Percentiles rank a stretch among this genome's conserved stretches.
phyloP scores from a whole-genome alignment of 805 yeast species.

The Danielia reshetovae region DNA sequence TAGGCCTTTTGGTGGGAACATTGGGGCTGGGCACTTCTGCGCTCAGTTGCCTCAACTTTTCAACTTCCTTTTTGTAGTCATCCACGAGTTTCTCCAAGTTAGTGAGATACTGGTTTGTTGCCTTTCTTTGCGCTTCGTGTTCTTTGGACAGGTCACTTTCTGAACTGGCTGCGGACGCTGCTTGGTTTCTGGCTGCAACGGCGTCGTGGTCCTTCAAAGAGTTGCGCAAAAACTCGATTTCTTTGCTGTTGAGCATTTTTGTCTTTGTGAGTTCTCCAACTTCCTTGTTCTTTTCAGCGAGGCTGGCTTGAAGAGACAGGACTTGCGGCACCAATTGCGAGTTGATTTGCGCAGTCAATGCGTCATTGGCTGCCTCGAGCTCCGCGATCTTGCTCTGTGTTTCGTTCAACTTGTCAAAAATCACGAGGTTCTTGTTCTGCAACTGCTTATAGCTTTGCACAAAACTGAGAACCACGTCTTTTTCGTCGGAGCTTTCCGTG shows the following conservation, averaged over 20 bases:
- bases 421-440: slow-evolving; percentile 28
- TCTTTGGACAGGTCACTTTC: slow-evolving; percentile 17
- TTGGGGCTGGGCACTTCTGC: slow-evolving; percentile 6
- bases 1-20: slow-evolving; percentile 26
- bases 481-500: slow-evolving; percentile 7
- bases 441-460: slow-evolving; percentile 35
- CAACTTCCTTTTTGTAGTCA: slow-evolving; percentile 51
- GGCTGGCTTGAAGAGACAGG: slow-evolving; percentile 9
- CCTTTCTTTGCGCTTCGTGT: slow-evolving; percentile 5
- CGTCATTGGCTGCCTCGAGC: slow-evolving; percentile 6
- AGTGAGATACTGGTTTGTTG: slow-evolving; percentile 34
- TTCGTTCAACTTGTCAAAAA: slow-evolving; percentile 34
- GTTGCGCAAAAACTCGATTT: slow-evolving; percentile 52
- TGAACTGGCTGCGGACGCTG: slow-evolving; percentile 2
- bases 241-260: slow-evolving; percentile 49
- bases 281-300: slow-evolving; percentile 12
- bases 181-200: slow-evolving; percentile 16
- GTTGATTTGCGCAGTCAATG: slow-evolving; percentile 4
- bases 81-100: slow-evolving; percentile 49
- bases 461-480: slow-evolving; percentile 12
- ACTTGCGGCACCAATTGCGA: slow-evolving; percentile 13
- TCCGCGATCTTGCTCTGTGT: slow-evolving; percentile 17
- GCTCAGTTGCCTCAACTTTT: slow-evolving; percentile 35
- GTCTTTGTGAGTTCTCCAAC: slow-evolving; percentile 47
- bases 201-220: slow-evolving; percentile 51